These are phyloP conservation scores for Ochromonas danica DNA, from an alignment of 108 stramenopile species.

Conservation along the genomic window DNA sequence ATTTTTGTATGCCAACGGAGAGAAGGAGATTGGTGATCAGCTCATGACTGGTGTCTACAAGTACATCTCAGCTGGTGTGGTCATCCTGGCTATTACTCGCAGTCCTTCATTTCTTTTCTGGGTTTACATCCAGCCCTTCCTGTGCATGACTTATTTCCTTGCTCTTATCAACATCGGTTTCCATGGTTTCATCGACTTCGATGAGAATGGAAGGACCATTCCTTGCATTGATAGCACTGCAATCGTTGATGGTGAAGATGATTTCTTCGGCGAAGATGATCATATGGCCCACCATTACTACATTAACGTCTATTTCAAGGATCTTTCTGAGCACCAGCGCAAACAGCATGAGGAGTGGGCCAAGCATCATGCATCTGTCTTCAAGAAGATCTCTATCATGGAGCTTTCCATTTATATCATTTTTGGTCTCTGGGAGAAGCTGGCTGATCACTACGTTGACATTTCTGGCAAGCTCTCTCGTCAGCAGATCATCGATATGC, in stretches of 20 bases:
- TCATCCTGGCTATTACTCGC: conserved; percentile 24
- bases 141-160: conserved; percentile 41
- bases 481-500: conserved; percentile 10
- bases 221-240: not conserved
- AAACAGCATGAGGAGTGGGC: not conserved
- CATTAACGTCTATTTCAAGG: conserved; percentile 27
- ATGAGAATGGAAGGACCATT: conserved; percentile 25
- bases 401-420: conserved; percentile 33
- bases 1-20: not conserved
- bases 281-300: conserved; percentile 40
- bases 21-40: not conserved
- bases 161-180: conserved; percentile 37
- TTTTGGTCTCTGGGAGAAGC: conserved; percentile 15
- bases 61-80: not conserved
- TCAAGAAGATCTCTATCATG: conserved; percentile 6
- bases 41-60: not conserved
- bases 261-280: conserved; percentile 38
- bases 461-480: not conserved
- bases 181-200: conserved; percentile 37
- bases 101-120: conserved; percentile 31
- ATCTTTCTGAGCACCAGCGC: conserved; percentile 34
- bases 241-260: conserved; percentile 34
- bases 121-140: conserved; percentile 34
- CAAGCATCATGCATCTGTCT: conserved; percentile 11
- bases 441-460: conserved; percentile 25